Conservation (phyloP, 2,329 filamentous ascomycete species). For the Colletotrichum eleusines region DNA sequence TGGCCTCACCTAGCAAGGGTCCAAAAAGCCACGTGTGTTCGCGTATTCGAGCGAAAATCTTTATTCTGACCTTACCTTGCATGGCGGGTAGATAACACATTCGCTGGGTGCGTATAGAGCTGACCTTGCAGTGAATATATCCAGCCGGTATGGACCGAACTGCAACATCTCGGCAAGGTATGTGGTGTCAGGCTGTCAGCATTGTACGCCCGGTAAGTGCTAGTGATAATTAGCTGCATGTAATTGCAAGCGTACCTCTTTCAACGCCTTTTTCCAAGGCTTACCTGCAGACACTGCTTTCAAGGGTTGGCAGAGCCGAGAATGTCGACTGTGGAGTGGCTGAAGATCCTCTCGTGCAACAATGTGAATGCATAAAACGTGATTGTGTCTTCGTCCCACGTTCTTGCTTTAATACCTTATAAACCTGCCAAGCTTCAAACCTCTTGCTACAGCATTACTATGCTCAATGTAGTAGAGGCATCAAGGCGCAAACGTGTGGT, state of each 20-base stretch:
- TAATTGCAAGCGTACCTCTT: background rate
- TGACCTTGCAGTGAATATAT: constrained; percentile 1
- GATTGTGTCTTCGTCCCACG: background rate
- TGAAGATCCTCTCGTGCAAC: background rate
- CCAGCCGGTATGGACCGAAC: background rate
- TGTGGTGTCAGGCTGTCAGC: too few species aligned
- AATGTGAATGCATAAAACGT: background rate
- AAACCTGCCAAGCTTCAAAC: background rate
- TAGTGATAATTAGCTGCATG: background rate
- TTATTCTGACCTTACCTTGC: constrained; percentile 13
- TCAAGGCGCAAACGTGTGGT: background rate
- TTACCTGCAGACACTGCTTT: background rate
- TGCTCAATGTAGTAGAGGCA: background rate
- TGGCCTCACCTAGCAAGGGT: background rate
- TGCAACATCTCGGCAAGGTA: background rate
- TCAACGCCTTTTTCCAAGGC: background rate
- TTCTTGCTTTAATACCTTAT: too few species aligned
- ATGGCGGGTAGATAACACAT: constrained; percentile 2
- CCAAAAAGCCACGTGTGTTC: too few species aligned
- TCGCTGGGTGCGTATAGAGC: constrained; percentile 4
- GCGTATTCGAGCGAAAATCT: background rate
- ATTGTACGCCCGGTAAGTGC: constrained; percentile 25
- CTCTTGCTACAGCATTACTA: too few species aligned
- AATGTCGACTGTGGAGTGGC: background rate
- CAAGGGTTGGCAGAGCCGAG: background rate